Conservation (phyloP, 345 rosid genomes). For the Boechera stricta region DNA sequence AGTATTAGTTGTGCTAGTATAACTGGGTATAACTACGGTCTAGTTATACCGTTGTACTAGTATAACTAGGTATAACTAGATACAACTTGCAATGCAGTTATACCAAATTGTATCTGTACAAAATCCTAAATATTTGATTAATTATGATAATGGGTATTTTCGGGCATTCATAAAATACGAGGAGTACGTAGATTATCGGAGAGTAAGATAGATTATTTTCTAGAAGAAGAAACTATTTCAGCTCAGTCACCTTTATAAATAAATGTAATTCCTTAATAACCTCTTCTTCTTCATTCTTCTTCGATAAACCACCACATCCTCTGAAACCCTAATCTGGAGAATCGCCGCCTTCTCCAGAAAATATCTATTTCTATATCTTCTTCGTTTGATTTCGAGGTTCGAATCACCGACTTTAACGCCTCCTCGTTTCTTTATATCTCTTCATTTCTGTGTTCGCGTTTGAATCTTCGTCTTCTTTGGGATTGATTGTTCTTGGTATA, state of each 20-base stretch:
- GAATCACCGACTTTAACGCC: not conserved
- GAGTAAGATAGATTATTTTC: too few species aligned
- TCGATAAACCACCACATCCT: constrained; percentile 25
- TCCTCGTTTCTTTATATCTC: not conserved
- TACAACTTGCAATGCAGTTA: too few species aligned
- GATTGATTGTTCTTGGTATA: constrained; percentile 27
- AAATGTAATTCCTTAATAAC: not conserved
- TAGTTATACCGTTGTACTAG: too few species aligned
- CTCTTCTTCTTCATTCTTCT: not conserved
- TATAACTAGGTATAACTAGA: too few species aligned
- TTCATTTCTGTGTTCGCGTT: constrained; percentile 12
- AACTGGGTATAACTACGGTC: too few species aligned
- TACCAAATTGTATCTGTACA: too few species aligned
- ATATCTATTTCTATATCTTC: not conserved
- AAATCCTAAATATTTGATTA: too few species aligned
- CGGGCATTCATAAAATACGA: too few species aligned
- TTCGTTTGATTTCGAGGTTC: constrained; percentile 31
- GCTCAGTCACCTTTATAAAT: not conserved
- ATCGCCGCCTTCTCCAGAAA: constrained; percentile 31
- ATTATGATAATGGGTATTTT: too few species aligned
- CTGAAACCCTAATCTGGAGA: constrained; percentile 36
- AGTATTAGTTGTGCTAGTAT: too few species aligned
- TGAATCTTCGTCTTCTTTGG: not conserved
- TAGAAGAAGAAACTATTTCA: too few species aligned
- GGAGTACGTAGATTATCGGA: too few species aligned